Evolutionary conservation across 1,139 yeast genomes (phyloP).

Genomic region (Candida neerlandica): DNA sequence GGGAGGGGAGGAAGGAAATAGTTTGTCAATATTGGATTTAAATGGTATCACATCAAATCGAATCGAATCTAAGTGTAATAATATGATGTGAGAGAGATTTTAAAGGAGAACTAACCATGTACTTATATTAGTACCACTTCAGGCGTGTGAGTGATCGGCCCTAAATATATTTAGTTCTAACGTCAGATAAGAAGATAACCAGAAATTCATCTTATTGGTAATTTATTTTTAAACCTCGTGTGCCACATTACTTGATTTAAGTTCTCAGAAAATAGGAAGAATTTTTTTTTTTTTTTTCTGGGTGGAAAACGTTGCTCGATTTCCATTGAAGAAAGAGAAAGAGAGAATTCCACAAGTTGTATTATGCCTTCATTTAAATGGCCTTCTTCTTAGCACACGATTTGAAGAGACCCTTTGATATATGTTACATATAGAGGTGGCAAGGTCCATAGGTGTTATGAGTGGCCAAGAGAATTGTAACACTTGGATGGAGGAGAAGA

Average conservation of each 20-base stretch:
- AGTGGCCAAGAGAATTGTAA: no score
- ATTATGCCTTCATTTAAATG: neutral
- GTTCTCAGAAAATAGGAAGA: neutral
- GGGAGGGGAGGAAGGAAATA: neutral
- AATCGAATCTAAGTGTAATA: no score
- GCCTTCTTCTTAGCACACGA: neutral
- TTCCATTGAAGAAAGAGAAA: neutral
- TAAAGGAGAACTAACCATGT: no score
- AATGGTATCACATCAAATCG: no score
- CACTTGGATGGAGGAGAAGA: no score
- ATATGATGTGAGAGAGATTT: no score
- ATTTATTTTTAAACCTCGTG: slow-evolving; percentile 2
- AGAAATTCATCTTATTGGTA: neutral
- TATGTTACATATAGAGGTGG: no score
- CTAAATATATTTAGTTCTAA: neutral
- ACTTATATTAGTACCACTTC: neutral
- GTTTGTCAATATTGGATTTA: neutral
- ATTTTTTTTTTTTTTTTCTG: neutral
- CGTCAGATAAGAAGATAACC: neutral
- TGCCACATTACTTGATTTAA: slow-evolving; percentile 4
- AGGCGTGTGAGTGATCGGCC: neutral
- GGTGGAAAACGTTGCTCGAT: neutral
- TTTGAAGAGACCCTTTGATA: no score
- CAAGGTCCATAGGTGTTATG: no score
- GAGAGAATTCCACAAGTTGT: neutral